Percentiles rank a stretch among this genome's conserved stretches.
Evolutionary conservation across 805 yeast genomes (phyloP).

Genomic region (Trichomonascus vanleenenianus): DNA sequence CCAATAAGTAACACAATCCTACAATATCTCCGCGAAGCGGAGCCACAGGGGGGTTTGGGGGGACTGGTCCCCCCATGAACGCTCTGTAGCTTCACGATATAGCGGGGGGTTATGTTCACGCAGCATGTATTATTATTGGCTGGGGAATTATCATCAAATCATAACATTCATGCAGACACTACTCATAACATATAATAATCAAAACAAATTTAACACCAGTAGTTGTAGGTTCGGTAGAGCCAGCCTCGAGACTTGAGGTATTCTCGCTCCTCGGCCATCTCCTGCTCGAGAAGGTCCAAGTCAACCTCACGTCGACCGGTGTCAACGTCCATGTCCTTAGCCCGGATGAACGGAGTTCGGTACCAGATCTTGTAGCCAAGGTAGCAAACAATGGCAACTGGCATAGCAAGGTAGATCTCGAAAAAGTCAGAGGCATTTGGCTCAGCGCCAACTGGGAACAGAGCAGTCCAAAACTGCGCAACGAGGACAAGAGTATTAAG

Average conservation of each 20-base stretch:
- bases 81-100: no score
- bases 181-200: no score
- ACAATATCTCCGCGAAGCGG: no score
- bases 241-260: slow-evolving; percentile 38
- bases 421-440: slow-evolving; percentile 34
- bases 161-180: no score
- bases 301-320: slow-evolving; percentile 58
- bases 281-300: slow-evolving; percentile 47
- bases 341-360: slow-evolving; percentile 35
- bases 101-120: no score
- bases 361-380: slow-evolving; percentile 36
- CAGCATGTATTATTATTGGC: no score
- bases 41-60: no score
- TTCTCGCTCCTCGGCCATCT: slow-evolving; percentile 50
- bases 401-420: slow-evolving; percentile 45
- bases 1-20: no score
- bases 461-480: slow-evolving; percentile 79
- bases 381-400: slow-evolving; percentile 39
- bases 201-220: slow-evolving; percentile 41
- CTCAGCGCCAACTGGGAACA: slow-evolving; percentile 52
- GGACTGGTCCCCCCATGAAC: no score
- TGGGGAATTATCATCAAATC: no score
- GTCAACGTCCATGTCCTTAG: slow-evolving; percentile 49
- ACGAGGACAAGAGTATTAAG: slow-evolving; percentile 54
- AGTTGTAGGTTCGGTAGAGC: slow-evolving; percentile 43